A percentile compares a stretch with the other conserved stretches of the same genome.
Evolutionary conservation across 2,329 filamentous ascomycete species (phyloP).

Genomic region (Penicillium sp.): DNA sequence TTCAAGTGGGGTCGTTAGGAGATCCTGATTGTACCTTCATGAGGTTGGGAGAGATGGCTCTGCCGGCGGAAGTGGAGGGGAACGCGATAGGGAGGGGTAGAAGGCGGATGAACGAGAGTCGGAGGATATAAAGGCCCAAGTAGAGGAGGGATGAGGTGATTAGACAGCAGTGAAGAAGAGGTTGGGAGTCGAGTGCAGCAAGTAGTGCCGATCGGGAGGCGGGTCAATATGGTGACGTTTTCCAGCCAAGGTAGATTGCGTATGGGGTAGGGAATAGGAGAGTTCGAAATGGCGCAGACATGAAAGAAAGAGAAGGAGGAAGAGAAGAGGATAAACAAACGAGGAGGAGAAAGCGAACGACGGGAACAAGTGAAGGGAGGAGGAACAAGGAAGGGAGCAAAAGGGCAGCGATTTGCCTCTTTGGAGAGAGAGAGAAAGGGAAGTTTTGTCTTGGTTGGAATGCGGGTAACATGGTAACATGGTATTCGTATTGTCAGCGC

Average conservation of each 20-base stretch:
- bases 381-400: not conserved
- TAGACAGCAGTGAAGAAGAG: conserved; percentile 16
- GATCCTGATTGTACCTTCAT: conserved; percentile 1
- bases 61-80: conserved; percentile 3
- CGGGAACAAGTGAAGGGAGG: conserved; percentile 1
- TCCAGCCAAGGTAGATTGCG: conserved; percentile 3
- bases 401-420: conserved; percentile 12
- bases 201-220: conserved; percentile 9
- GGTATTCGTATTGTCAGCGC: conserved; percentile 3
- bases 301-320: conserved; percentile 1
- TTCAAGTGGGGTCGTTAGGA: not conserved
- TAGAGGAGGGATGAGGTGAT: conserved; percentile 11
- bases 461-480: conserved; percentile 8
- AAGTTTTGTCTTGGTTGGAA: not conserved
- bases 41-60: not conserved
- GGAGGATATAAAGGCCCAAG: conserved; percentile 7
- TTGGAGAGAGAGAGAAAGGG: not conserved
- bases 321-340: conserved; percentile 19
- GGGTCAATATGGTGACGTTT: conserved; percentile 11
- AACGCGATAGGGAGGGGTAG: conserved; percentile 14
- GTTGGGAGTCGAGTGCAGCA: conserved; percentile 7
- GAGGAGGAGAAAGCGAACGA: conserved; percentile 4
- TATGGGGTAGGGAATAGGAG: conserved; percentile 11
- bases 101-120: conserved; percentile 26
- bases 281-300: conserved; percentile 17